Base-by-base conservation (phyloP, 2,329 filamentous ascomycete species). In the Arthrobotrys pseudoclavata region DNA sequence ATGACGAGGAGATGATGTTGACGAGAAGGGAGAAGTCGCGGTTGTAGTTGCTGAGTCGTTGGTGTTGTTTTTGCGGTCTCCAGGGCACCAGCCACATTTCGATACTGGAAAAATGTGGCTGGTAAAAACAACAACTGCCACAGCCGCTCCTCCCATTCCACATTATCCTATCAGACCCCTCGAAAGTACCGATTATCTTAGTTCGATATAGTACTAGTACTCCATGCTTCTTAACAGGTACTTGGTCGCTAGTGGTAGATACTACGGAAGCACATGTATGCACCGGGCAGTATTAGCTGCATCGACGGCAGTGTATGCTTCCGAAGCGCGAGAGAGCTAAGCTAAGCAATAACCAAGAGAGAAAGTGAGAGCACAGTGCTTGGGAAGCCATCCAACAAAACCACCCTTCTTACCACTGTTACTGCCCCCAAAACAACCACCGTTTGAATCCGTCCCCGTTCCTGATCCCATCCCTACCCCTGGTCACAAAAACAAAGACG, bases 21-120 rank as follows among this genome's bases (percentile, higher is more conserved):
- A 57, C 52, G 13, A 57, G 40, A 26, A 60, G 22, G 37, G 4
- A 31, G 24, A 53, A 67, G 62, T 62, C 29, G 45, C 37, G 63
- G 53, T 48, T 57, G 42, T 20, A 18, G n/a, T 22, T 24, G 20
- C 47, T 13, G 20, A 34, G 10, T 53, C 63, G 37, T 55, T 42
- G 40, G 63, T 76, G 71, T 76, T 76, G 71, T 76, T 76, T 76
- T 76, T 45, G 64, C 42, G 37, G 69, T 74, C 69, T 37, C 69
- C 62, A 67, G 20, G 69, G 2, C 69, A 74, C 69, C 69, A 74
- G 69, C 69, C 69, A 74, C 62, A 72, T 45, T 45, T 42, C 15
- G 37, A n/a, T n/a, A 6, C 5, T 57, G 4, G 31, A n/a, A n/a
- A 12, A 45, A 31, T 26, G 29, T 66, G 57, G 57, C 62, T 66